Evolutionary conservation across 2,329 filamentous ascomycete genomes (phyloP), one percentile per base, ranked within the genome.

Genomic region (Nemania serpens): DNA sequence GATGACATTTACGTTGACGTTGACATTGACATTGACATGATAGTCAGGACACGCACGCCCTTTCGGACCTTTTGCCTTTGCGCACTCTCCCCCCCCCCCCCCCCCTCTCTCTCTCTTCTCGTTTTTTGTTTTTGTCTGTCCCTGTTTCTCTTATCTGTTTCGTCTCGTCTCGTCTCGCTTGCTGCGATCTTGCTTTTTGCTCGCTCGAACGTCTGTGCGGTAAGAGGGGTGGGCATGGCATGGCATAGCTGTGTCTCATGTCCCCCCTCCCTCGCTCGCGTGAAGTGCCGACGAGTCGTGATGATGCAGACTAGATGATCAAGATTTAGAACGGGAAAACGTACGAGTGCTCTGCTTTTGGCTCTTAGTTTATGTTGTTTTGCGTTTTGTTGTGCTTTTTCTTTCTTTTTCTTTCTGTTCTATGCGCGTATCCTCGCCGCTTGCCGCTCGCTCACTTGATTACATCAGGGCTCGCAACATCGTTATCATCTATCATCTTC

Each of bases 21-120:
- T 62, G 61, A 64, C 51, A 12, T 37, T 62, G 55, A 59, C 50
- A 55, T 59, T 63, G 61, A 63, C 53, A 52, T 61, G 55, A 57
- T 34, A 46, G 50, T 52, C 58, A 61, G 55, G 61, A 58, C 50
- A 39, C 54, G 41, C 50, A 39, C 54, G 41, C 33, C 42, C n/a
- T 29, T 22, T 46, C 46, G n/a, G 42, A n/a, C 36, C 15, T 29
- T 54, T 54, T 60, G 41, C 47, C 41, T 46, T 46, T 48, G 41
- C 47, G 34, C 25, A 43, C 37, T 22, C 12, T 36, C 34, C 12
- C 7, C 34, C 12, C 12, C 34, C 34, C 7, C 34, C 12, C 34
- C 12, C 34, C 7, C 12, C 12, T 48, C 54, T 39, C 13, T 46
- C 43, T 39, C 20, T 48, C 13, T 10, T 25, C 29, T 5, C 15